These are phyloP conservation scores for Somion occarium DNA, from an alignment of 1,284 basidiomycete species.

Conservation along the genomic window DNA sequence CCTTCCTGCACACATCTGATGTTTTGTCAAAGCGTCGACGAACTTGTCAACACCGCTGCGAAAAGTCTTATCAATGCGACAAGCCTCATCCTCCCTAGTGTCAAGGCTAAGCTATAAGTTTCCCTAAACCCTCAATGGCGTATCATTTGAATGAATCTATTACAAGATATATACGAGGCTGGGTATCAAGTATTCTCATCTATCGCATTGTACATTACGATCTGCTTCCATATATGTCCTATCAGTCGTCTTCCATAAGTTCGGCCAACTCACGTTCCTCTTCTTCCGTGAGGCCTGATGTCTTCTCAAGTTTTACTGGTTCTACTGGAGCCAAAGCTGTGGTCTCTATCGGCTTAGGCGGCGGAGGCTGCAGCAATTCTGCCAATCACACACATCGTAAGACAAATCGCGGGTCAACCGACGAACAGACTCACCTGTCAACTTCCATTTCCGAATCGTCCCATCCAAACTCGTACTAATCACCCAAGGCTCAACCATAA, in stretches of 20 bases:
- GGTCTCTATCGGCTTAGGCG: constrained; percentile 27
- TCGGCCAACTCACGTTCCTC: constrained; percentile 81
- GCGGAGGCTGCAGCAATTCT: constrained; percentile 48
- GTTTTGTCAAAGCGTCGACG: constrained; percentile 49
- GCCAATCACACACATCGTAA: not conserved
- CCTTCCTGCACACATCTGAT: not conserved
- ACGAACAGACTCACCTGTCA: constrained; percentile 49
- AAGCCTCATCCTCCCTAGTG: constrained; percentile 28
- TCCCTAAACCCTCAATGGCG: not conserved
- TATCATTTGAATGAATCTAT: constrained; percentile 4
- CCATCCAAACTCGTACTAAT: constrained; percentile 81
- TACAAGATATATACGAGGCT: not conserved
- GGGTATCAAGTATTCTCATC: not conserved
- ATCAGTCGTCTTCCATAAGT: constrained; percentile 52
- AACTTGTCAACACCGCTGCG: constrained; percentile 59
- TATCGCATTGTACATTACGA: not conserved
- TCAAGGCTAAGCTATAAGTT: constrained; percentile 39
- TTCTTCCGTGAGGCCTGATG: constrained; percentile 54
- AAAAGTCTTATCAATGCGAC: constrained; percentile 37
- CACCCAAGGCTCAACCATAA: constrained; percentile 65
- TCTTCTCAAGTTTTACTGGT: not conserved
- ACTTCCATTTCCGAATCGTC: constrained; percentile 79
- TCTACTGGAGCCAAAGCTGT: constrained; percentile 19
- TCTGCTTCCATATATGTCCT: not conserved
- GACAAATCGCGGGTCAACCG: not conserved